phyloP scores from a whole-genome alignment of 345 rosid genomes.

The Eucalyptus melliodora region DNA sequence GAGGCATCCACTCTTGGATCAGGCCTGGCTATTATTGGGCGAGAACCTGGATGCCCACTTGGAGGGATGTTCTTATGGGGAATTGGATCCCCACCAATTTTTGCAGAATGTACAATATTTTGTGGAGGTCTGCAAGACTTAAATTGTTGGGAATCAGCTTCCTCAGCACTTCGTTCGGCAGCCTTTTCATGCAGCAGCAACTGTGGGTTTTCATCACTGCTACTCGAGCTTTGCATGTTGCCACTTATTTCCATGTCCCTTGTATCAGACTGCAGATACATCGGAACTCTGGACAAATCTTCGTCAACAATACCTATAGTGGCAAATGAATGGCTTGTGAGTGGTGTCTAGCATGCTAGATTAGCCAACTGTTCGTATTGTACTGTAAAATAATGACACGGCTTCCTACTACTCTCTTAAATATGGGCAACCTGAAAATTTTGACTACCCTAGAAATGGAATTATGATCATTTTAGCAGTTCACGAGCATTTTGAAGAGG shows the following conservation, averaged over 20 bases:
- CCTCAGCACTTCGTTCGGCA: conserved; percentile 18
- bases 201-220: conserved; percentile 23
- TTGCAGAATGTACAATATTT: conserved; percentile 21
- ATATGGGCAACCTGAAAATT: neutral
- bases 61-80: conserved; percentile 28
- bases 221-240: conserved; percentile 23
- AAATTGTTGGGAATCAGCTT: conserved; percentile 17
- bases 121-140: conserved; percentile 24
- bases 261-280: conserved; percentile 35
- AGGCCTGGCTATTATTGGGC: conserved; percentile 4
- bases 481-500: neutral
- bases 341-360: neutral
- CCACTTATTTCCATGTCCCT: conserved; percentile 35
- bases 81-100: conserved; percentile 23
- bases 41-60: conserved; percentile 16
- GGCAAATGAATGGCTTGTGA: neutral
- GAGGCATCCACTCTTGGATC: conserved; percentile 14
- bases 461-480: neutral
- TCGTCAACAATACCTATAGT: conserved; percentile 17
- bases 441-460: neutral
- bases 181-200: conserved; percentile 18
- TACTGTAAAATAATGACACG: neutral
- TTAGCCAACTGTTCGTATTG: neutral
- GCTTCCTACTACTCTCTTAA: neutral
- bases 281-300: conserved; percentile 34